phyloP scores from a whole-genome alignment of 345 rosid genomes.

The Raphanus raphanistrum region DNA sequence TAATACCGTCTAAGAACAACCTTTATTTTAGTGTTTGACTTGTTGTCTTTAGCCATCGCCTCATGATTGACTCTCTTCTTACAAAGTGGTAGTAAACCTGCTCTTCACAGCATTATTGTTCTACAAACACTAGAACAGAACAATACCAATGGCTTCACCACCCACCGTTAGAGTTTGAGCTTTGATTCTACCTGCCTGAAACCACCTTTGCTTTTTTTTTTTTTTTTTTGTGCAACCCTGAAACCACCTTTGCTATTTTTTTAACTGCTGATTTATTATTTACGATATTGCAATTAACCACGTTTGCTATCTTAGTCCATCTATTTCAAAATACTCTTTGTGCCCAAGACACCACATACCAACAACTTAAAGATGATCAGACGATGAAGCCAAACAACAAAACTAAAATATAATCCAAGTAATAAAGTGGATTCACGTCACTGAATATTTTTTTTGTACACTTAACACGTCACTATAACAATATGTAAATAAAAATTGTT shows the following conservation, averaged over 20 bases:
- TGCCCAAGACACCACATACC: slow-evolving; percentile 49
- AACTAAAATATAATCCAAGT: background rate
- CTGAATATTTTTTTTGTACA: too few species aligned
- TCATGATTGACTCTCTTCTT: slow-evolving; percentile 91
- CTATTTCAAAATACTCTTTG: slow-evolving; percentile 86
- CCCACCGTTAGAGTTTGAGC: background rate
- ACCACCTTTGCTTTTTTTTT: slow-evolving; percentile 56
- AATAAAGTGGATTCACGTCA: too few species aligned
- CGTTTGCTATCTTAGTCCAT: slow-evolving; percentile 98
- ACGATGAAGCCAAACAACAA: slow-evolving; percentile 4
- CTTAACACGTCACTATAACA: too few species aligned
- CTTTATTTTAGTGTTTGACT: slow-evolving; percentile 65
- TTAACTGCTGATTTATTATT: too few species aligned
- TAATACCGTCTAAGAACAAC: slow-evolving; percentile 43
- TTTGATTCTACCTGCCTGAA: slow-evolving; percentile 78
- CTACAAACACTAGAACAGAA: slow-evolving; percentile 40
- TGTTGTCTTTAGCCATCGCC: slow-evolving; percentile 67
- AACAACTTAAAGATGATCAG: slow-evolving; percentile 2
- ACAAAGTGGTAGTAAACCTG: slow-evolving; percentile 86
- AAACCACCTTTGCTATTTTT: too few species aligned
- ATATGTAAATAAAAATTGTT: too few species aligned
- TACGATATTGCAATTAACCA: slow-evolving; percentile 42
- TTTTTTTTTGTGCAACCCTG: too few species aligned
- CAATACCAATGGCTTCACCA: background rate
- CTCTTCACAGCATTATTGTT: slow-evolving; percentile 96